phyloP scores from a whole-genome alignment of 1,284 basidiomycete genomes.

The Entoloma clypeatum region DNA sequence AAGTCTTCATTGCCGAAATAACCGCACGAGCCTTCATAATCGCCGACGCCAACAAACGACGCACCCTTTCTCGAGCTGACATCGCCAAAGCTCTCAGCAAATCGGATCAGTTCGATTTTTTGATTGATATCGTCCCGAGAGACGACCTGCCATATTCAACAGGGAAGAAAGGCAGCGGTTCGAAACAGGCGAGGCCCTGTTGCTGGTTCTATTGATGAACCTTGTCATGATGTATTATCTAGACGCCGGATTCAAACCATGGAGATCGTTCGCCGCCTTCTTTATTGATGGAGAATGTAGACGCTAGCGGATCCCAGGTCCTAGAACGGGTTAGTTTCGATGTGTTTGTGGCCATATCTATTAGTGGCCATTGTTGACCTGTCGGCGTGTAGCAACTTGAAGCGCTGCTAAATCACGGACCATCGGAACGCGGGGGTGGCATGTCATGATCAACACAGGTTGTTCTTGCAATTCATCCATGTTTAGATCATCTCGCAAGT shows the following conservation, averaged over 20 bases:
- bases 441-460: conserved; percentile 7
- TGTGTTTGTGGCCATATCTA: neutral
- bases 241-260: conserved; percentile 10
- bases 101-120: conserved; percentile 90
- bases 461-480: conserved; percentile 5
- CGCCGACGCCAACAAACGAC: conserved; percentile 88
- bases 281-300: conserved; percentile 12
- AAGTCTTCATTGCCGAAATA: conserved; percentile 94
- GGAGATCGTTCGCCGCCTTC: conserved; percentile 10
- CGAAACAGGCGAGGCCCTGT: conserved; percentile 20
- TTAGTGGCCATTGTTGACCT: neutral
- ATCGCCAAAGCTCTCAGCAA: conserved; percentile 87
- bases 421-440: conserved; percentile 12
- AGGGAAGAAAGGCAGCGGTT: conserved; percentile 20
- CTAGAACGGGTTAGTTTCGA: conserved; percentile 18
- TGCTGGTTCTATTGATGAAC: neutral
- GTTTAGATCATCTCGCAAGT: too few species aligned
- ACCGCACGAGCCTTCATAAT: conserved; percentile 92
- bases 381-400: conserved; percentile 17
- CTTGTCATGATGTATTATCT: neutral
- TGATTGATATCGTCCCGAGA: conserved; percentile 88
- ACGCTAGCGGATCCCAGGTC: conserved; percentile 14
- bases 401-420: conserved; percentile 18
- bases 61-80: conserved; percentile 86
- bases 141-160: conserved; percentile 51